Conservation (phyloP, 1,139 yeast species). For the Sugiyamaella neomexicana region DNA sequence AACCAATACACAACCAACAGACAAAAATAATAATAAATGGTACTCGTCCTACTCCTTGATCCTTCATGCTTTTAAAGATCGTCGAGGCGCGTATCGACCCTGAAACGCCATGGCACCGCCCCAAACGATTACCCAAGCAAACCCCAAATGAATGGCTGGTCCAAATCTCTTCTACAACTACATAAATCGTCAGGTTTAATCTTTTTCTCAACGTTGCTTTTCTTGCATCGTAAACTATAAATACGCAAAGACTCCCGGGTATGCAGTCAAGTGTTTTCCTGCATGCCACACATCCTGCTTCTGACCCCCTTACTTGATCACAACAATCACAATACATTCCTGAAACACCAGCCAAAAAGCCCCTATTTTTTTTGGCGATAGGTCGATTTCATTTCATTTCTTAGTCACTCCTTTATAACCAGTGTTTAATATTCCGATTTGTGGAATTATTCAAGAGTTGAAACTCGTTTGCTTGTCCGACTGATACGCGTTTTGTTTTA, state of each 20-base stretch:
- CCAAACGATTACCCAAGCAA: too few species aligned
- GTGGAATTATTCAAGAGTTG: too few species aligned
- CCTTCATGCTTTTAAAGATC: too few species aligned
- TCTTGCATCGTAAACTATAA: not conserved
- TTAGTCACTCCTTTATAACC: not conserved
- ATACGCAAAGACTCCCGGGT: not conserved
- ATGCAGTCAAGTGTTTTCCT: not conserved
- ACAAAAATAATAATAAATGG: too few species aligned
- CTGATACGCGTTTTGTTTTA: not conserved
- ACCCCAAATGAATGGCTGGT: not conserved
- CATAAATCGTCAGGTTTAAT: too few species aligned
- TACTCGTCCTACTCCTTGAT: too few species aligned
- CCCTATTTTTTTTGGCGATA: not conserved
- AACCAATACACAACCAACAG: too few species aligned
- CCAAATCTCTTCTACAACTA: not conserved
- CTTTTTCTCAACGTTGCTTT: not conserved
- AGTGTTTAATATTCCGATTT: too few species aligned
- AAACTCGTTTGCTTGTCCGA: too few species aligned
- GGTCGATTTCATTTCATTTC: not conserved
- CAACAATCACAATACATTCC: not conserved
- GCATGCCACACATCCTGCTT: not conserved
- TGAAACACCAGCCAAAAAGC: not conserved
- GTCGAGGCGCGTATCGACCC: too few species aligned
- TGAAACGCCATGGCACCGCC: too few species aligned
- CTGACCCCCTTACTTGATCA: not conserved